Percentiles rank a stretch among this genome's conserved stretches.
Evolutionary conservation across 2,329 filamentous ascomycete genomes (phyloP).

Genomic region (Penicillium sp.): DNA sequence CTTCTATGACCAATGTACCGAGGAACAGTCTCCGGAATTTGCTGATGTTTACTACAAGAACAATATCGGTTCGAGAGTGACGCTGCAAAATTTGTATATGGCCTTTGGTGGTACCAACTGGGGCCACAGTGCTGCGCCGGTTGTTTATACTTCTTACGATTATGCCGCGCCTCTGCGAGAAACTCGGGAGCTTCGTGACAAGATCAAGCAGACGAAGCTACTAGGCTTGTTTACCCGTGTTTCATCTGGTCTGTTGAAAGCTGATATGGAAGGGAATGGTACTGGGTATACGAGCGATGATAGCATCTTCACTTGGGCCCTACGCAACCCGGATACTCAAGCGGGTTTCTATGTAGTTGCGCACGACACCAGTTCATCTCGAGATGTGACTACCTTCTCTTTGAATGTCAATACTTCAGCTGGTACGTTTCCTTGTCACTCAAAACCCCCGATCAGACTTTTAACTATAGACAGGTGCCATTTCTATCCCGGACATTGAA

Average conservation of each 20-base stretch:
- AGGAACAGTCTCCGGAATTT: slow-evolving; percentile 50
- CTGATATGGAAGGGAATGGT: slow-evolving; percentile 57
- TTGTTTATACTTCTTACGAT: slow-evolving; percentile 52
- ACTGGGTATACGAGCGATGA: slow-evolving; percentile 48
- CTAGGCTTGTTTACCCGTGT: slow-evolving; percentile 57
- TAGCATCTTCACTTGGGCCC: slow-evolving; percentile 53
- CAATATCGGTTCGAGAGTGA: slow-evolving; percentile 53
- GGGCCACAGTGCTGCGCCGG: slow-evolving; percentile 53
- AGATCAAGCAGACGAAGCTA: slow-evolving; percentile 57
- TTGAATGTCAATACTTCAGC: slow-evolving; percentile 51
- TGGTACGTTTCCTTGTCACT: slow-evolving; percentile 27
- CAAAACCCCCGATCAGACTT: slow-evolving; percentile 24
- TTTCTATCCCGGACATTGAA: slow-evolving; percentile 46
- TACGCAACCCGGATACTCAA: slow-evolving; percentile 53
- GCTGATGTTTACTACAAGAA: slow-evolving; percentile 60
- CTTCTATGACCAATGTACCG: slow-evolving; percentile 53
- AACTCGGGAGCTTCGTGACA: slow-evolving; percentile 54
- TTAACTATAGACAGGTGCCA: slow-evolving; percentile 12
- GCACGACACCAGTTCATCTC: slow-evolving; percentile 49
- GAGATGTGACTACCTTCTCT: slow-evolving; percentile 47
- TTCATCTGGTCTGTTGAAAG: slow-evolving; percentile 53
- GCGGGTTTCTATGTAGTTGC: slow-evolving; percentile 55
- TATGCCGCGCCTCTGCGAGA: slow-evolving; percentile 55
- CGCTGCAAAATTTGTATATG: slow-evolving; percentile 55
- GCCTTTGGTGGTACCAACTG: slow-evolving; percentile 58